Evolutionary conservation across 108 stramenopile genomes (phyloP), one percentile per base, ranked within the genome.

Genomic region (Cyclotella atomus): DNA sequence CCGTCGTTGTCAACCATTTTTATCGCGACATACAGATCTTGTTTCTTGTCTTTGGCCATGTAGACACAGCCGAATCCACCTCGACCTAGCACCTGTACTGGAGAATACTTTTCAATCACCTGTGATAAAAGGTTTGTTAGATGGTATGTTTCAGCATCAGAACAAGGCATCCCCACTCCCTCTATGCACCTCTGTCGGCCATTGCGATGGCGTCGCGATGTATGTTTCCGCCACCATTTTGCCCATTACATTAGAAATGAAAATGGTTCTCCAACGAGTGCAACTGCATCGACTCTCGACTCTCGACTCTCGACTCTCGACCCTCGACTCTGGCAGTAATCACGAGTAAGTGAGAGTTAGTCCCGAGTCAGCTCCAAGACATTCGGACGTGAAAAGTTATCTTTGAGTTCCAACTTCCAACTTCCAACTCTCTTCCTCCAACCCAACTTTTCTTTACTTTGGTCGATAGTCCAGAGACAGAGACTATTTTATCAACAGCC

Each of bases 61-160:
- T 89, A 95, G 10, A 95, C 93, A 52, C 87, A 71, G 0, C 88
- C 93, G 65, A 88, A 94, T 4, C 86, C 85, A 17, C 90, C 90
- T 23, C 70, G 81, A 8, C 93, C 93, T 19, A 95, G 55, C 0
- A 91, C 86, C 59, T 88, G 82, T 24, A 92, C 73, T 33, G 89
- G 87, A 36, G 89, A 77, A 77, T 92, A 95, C 74, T 85, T 79
- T 36, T 89, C 57, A 14, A 68, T 76, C 9, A 85, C 87, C 52
- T 90, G 10, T n/a, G 12, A 15, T 29, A 57, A 57, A 17, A 59
- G 35, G n/a, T n/a, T n/a, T n/a, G n/a, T n/a, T n/a, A n/a, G n/a
- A n/a, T n/a, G n/a, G n/a, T n/a, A n/a, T n/a, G 30, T 2, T 5
- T 32, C 30, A 16, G 16, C n/a, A n/a, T n/a, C n/a, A n/a, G n/a